A percentile compares a stretch with the other conserved stretches of the same genome.
Evolutionary conservation across 371 early-diverging fungal species (phyloP).

Genomic region (Nematocida displodere): DNA sequence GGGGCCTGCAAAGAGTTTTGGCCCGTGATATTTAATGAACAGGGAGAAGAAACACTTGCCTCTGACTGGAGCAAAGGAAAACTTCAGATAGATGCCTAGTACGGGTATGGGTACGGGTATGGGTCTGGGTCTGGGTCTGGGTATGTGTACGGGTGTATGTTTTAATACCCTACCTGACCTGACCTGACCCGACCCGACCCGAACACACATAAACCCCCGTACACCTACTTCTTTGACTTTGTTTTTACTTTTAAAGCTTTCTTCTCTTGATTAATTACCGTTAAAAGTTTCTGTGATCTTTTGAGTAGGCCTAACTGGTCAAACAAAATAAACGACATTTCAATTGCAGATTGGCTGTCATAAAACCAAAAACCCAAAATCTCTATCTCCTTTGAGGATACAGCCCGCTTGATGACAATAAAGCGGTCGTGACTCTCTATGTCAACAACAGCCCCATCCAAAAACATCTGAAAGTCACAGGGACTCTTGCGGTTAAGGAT

Average conservation of each 20-base stretch:
- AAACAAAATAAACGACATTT: constrained; percentile 15
- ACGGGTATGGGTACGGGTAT: neutral
- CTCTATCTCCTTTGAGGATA: constrained; percentile 3
- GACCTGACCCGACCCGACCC: no score
- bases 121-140: neutral
- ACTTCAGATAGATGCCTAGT: no score
- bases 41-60: constrained; percentile 37
- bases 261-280: no score
- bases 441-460: neutral
- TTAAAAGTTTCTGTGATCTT: constrained; percentile 23
- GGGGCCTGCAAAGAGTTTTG: constrained; percentile 40
- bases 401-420: constrained; percentile 35
- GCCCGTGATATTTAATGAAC: constrained; percentile 34
- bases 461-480: constrained; percentile 9
- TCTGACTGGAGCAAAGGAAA: constrained; percentile 11
- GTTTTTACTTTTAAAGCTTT: no score
- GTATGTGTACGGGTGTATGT: neutral
- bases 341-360: neutral
- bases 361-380: constrained; percentile 44
- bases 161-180: no score
- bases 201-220: no score
- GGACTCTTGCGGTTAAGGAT: constrained; percentile 38
- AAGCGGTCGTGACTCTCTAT: constrained; percentile 23
- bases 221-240: no score
- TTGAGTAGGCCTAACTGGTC: constrained; percentile 29